phyloP scores from a whole-genome alignment of 352 stramenopile species.

The Blastocystis sp. region DNA sequence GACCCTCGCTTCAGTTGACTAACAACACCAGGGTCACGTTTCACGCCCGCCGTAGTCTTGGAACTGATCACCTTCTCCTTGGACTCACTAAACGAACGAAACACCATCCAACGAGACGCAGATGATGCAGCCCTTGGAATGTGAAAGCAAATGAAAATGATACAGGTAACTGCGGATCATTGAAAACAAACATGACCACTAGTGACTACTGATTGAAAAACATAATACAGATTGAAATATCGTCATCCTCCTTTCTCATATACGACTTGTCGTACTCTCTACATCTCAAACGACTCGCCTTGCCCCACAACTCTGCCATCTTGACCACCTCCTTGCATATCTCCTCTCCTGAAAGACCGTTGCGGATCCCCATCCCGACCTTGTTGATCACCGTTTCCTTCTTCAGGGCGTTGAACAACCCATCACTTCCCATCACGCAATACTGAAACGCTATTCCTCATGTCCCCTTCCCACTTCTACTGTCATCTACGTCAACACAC shows the following conservation, averaged over 20 bases:
- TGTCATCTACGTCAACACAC: neutral
- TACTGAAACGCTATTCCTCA: neutral
- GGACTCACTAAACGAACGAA: neutral
- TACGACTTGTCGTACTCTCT: neutral
- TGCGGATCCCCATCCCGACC: neutral
- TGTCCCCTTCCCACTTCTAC: neutral
- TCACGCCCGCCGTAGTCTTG: constrained; percentile 24
- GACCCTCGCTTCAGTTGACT: constrained; percentile 23
- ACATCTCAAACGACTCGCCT: neutral
- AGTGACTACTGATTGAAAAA: constrained; percentile 28
- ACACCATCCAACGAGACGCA: neutral
- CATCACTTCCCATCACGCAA: neutral
- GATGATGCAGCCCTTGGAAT: neutral
- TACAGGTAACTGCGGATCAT: neutral
- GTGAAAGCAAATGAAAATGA: neutral
- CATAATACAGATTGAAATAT: neutral
- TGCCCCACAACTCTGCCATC: neutral
- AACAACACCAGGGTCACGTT: neutral
- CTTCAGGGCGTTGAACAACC: neutral
- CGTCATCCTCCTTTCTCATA: neutral
- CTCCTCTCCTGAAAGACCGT: neutral
- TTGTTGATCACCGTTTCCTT: neutral
- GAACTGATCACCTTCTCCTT: constrained; percentile 39
- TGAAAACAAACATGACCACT: neutral
- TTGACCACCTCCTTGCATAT: neutral